phyloP scores from a whole-genome alignment of 306 rosid genomes.

The Coriaria nepalensis region DNA sequence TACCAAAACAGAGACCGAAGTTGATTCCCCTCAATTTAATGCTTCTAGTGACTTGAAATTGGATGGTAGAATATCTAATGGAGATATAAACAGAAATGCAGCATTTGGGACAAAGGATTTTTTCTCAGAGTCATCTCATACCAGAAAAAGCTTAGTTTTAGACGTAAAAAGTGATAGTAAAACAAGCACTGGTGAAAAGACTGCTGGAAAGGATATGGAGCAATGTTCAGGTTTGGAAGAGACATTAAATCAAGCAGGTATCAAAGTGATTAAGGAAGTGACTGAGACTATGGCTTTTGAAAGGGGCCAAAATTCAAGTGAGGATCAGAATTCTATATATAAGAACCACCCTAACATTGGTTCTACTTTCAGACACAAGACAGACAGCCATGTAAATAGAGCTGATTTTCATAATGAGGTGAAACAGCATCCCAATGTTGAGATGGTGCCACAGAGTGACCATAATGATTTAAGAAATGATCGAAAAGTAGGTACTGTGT shows the following conservation, averaged over 20 bases:
- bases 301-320: conserved; percentile 23
- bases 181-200: conserved; percentile 33
- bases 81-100: conserved; percentile 51
- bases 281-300: conserved; percentile 19
- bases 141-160: conserved; percentile 61
- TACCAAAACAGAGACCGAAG: conserved; percentile 32
- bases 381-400: conserved; percentile 19
- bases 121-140: conserved; percentile 45
- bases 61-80: conserved; percentile 41
- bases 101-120: conserved; percentile 38
- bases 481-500: conserved; percentile 25
- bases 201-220: conserved; percentile 30
- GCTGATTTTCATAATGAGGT: conserved; percentile 30
- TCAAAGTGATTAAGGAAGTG: conserved; percentile 33
- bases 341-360: conserved; percentile 28
- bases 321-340: conserved; percentile 27
- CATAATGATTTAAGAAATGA: conserved; percentile 25
- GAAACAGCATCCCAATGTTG: conserved; percentile 25
- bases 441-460: conserved; percentile 35
- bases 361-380: conserved; percentile 28
- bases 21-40: conserved; percentile 46
- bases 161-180: conserved; percentile 78
- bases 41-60: conserved; percentile 37
- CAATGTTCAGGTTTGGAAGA: conserved; percentile 37
- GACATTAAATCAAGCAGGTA: conserved; percentile 22